Evolutionary conservation across 2,329 filamentous ascomycete species (phyloP), one percentile per base, ranked within the genome.

Genomic region (Beauveria sp.): DNA sequence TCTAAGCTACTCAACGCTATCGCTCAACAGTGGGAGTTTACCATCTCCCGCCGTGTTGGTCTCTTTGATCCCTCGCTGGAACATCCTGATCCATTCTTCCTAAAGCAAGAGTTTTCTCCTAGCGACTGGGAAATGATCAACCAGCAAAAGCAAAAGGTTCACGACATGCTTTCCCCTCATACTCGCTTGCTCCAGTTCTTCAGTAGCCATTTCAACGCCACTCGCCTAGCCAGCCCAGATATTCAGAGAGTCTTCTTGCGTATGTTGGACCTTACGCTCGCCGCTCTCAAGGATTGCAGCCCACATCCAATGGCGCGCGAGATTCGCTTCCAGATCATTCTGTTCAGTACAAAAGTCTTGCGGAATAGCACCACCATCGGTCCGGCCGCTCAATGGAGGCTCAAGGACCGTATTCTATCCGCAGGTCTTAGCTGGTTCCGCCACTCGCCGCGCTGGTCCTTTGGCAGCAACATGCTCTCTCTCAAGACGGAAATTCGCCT

Each of bases 161-260:
- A 96, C 68, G 89, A 95, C 68, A 77, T 93, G 57, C 84, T 99
- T 45, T 87, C 91, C 8, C 95, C 95, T 4, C 95, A 99, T 72
- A 86, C 90, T 58, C 86, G 90, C 26, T 76, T 98, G 28, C 76
- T 97, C 40, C 91, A 96, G 65, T 96, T 98, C 72, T 84, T 99
- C 63, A 87, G 85, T 63, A 99, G 95, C 69, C 93, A 98, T 72
- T 99, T 96, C 77, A 96, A 92, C 71, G 92, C 96, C 2, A 93
- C 90, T 14, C 85, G 93, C n/a, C 80, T 97, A 28, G 88, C 91
- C 28, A 96, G 88, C 67, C 81, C 86, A 1, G 89, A 97, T 70
- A 88, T 88, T 0, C 91, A 96, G 67, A 84, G 85, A 63, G 82
- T 93, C 4, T 97, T 97, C 73, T 79, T 89, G 63, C 89, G 93